Evolutionary conservation across 495 filamentous ascomycete genomes (phyloP).

Genomic region (Glonium stellatum): DNA sequence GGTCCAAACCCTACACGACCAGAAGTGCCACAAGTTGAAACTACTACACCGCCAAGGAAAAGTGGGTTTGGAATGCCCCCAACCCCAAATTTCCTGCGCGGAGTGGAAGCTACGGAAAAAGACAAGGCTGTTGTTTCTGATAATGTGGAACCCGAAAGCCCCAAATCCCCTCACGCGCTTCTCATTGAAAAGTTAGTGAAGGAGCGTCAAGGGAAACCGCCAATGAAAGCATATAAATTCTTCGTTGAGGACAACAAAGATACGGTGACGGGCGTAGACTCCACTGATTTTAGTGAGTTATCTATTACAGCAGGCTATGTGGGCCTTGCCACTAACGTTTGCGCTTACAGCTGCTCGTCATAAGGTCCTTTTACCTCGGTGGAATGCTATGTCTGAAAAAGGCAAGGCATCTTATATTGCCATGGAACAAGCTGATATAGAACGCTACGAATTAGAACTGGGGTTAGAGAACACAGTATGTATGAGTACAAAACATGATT

Average conservation of each 20-base stretch:
- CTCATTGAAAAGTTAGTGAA: neutral
- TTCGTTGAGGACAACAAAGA: neutral
- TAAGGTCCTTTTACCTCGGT: conserved; percentile 1
- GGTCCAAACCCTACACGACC: neutral
- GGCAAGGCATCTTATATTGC: conserved; percentile 11
- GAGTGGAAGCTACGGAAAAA: neutral
- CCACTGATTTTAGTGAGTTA: conserved; percentile 8
- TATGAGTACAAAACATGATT: conserved; percentile 10
- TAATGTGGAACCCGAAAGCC: neutral
- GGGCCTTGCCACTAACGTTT: neutral
- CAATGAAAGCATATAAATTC: neutral
- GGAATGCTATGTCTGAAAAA: conserved; percentile 10
- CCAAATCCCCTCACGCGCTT: neutral
- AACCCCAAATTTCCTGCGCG: neutral
- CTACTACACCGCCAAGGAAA: neutral
- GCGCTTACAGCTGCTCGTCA: conserved; percentile 6
- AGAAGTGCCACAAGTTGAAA: neutral
- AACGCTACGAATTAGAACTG: conserved; percentile 8
- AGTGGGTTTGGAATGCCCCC: neutral
- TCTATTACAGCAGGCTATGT: neutral
- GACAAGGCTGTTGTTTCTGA: neutral
- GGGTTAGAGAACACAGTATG: neutral
- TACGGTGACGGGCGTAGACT: neutral
- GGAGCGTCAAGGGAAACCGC: neutral
- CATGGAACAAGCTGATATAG: conserved; percentile 16